A percentile compares a stretch with the other conserved stretches of the same genome.
Conservation (phyloP, 164 flowering plant genomes). For the Stephania yunnanensis region DNA sequence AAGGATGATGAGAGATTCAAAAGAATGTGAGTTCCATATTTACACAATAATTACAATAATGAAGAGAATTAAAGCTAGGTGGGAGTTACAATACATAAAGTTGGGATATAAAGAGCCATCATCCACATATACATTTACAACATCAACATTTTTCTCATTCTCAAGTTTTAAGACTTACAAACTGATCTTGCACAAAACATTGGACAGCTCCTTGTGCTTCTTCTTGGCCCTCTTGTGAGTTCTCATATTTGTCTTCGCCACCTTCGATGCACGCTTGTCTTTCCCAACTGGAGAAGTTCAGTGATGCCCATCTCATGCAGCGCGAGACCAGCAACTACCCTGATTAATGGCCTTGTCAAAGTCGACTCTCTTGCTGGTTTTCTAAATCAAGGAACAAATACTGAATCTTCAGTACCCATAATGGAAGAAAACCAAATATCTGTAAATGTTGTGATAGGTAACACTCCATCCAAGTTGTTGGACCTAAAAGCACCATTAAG, state of each 20-base stretch:
- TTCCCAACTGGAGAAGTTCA: constrained; percentile 59
- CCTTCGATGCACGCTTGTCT: constrained; percentile 51
- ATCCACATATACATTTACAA: too few species aligned
- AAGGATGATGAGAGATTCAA: too few species aligned
- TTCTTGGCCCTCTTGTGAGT: constrained; percentile 60
- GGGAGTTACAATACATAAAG: too few species aligned
- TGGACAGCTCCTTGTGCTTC: constrained; percentile 60
- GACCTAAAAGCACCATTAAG: background rate
- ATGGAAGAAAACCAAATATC: background rate
- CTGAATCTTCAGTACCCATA: background rate
- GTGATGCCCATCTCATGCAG: constrained; percentile 63
- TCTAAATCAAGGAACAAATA: constrained; percentile 18
- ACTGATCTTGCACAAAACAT: constrained; percentile 59
- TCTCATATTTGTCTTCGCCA: constrained; percentile 45
- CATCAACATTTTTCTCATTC: too few species aligned
- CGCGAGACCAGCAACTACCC: constrained; percentile 60
- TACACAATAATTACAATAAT: too few species aligned
- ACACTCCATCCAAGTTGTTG: background rate
- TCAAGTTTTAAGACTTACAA: background rate
- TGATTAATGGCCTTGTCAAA: constrained; percentile 38
- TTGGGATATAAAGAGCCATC: too few species aligned
- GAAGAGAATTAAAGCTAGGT: too few species aligned
- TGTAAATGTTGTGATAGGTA: background rate
- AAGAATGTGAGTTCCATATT: too few species aligned
- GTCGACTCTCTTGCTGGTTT: constrained; percentile 49